Evolutionary conservation across 2,329 filamentous ascomycete species (phyloP).

Genomic region (Botrytis cinerea): DNA sequence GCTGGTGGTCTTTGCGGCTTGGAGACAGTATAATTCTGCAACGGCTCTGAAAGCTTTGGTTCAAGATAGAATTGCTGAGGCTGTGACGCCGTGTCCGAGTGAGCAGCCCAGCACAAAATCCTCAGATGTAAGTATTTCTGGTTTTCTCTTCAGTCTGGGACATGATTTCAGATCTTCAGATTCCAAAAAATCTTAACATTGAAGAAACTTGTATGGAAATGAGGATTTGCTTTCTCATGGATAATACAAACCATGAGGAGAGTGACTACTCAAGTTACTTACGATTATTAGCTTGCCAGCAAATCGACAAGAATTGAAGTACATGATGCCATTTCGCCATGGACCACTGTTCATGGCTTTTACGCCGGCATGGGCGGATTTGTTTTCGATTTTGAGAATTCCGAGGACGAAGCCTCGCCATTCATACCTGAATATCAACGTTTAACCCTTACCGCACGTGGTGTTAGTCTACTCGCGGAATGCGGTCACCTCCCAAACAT

Average conservation of each 20-base stretch:
- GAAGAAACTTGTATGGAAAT: no score
- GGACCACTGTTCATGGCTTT: constrained; percentile 27
- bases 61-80: neutral
- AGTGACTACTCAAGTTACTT: neutral
- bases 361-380: constrained; percentile 31
- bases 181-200: no score
- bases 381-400: neutral
- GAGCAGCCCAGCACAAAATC: neutral
- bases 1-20: constrained; percentile 39
- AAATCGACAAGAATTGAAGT: neutral
- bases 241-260: no score
- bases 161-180: no score
- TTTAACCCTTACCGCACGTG: constrained; percentile 4
- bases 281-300: neutral
- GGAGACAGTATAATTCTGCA: constrained; percentile 23
- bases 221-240: no score
- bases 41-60: neutral
- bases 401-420: neutral
- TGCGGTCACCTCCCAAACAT: neutral
- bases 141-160: neutral
- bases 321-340: neutral
- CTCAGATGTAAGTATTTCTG: neutral
- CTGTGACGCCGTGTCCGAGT: neutral
- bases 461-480: constrained; percentile 7
- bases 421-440: neutral